phyloP scores from a whole-genome alignment of 352 stramenopile genomes.

The Pythium aristosporum region DNA sequence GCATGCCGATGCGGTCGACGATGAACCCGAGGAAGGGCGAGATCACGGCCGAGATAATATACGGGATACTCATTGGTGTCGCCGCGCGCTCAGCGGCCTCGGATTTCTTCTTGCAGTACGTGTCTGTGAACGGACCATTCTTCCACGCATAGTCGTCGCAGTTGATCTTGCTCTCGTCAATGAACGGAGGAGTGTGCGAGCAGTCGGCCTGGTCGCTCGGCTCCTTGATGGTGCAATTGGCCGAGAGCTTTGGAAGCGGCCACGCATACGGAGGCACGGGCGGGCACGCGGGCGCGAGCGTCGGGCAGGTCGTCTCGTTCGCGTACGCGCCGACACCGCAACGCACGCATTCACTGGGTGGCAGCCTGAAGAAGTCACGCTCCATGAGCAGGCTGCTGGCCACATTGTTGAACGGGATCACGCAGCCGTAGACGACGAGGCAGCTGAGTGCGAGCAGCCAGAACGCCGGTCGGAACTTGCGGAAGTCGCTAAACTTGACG shows the following conservation, averaged over 20 bases:
- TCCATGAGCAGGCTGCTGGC: slow-evolving; percentile 91
- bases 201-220: slow-evolving; percentile 64
- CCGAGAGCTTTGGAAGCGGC: slow-evolving; percentile 66
- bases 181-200: slow-evolving; percentile 50
- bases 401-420: slow-evolving; percentile 95
- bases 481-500: slow-evolving; percentile 73
- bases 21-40: slow-evolving; percentile 90
- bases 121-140: slow-evolving; percentile 48
- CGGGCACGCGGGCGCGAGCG: slow-evolving; percentile 50
- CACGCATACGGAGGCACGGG: slow-evolving; percentile 70
- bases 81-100: slow-evolving; percentile 64
- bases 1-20: slow-evolving; percentile 88
- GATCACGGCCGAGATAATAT: slow-evolving; percentile 89
- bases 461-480: slow-evolving; percentile 82
- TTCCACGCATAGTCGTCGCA: slow-evolving; percentile 75
- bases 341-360: slow-evolving; percentile 41
- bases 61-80: slow-evolving; percentile 92
- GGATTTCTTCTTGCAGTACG: slow-evolving; percentile 63
- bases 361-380: slow-evolving; percentile 84
- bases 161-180: slow-evolving; percentile 74
- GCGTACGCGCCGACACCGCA: slow-evolving; percentile 63
- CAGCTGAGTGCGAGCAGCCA: slow-evolving; percentile 90
- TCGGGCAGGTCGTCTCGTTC: slow-evolving; percentile 46
- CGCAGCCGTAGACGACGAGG: slow-evolving; percentile 91
- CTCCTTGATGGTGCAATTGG: slow-evolving; percentile 68